Evolutionary conservation across 371 early-diverging fungal genomes (phyloP), one percentile per base, ranked within the genome.

Genomic region (Mucor circinelloides): DNA sequence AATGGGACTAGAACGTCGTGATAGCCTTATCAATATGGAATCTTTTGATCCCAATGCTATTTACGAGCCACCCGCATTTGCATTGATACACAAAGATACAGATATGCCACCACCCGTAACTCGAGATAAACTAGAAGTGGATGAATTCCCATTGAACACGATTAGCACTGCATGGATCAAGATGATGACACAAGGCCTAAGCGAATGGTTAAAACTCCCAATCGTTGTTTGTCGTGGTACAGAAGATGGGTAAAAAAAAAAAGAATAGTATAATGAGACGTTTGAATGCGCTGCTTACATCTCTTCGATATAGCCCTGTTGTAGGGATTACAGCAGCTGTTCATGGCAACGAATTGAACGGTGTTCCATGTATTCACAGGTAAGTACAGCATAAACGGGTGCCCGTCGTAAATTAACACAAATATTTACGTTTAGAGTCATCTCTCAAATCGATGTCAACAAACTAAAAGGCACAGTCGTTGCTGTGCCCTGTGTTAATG

Each of bases 321-420:
- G 62, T 77, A 2, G 77, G 77, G n/a, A 50, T 77, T 23, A 91
- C 91, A 6, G 90, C 88, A 67, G 96, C 93, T 1, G 85, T 95
- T 6, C 96, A 96, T 68, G 95, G 96, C 64, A 95, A 96, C 73
- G 96, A 96, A 68, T 74, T 96, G 59, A 96, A 96, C 66, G 96
- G 96, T 15, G 93, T 96, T 19, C 95, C 95, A 15, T 86, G 93
- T 68, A 95, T 95, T 59, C 96, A 96, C 69, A 84, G 91, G 65
- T 58, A 64, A 64, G 19, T 21, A 21, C 17, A 19, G 25, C n/a
- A 27, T 3, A 12, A 50, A 23, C 4, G 13, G 0, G 19, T 2
- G 6, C 2, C 30, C 12, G 21, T 8, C 8, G 21, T n/a, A n/a
- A n/a, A 46, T 19, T 46, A 9, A 46, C 21, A 21, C 10, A 21